Evolutionary conservation across 331 rosid species (phyloP), one percentile per base, ranked within the genome.

Genomic region (Pyrus hybrid): DNA sequence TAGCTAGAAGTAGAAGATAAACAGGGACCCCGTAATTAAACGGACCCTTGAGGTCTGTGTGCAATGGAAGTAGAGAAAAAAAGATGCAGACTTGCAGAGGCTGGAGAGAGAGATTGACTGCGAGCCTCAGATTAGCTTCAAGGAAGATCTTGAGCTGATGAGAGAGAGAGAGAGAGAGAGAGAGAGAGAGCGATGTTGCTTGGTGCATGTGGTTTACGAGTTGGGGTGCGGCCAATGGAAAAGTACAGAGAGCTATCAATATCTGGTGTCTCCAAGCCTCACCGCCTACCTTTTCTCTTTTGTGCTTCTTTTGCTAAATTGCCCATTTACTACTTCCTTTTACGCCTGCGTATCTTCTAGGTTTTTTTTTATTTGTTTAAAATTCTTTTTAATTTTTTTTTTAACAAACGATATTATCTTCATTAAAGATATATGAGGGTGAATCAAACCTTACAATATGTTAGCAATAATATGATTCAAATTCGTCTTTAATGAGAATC

Each of bases 81-180:
- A 43, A 79, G 41, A 47, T 23, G 54, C 49, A 51, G 69, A 65
- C 58, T 28, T 22, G 41, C 16, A 32, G 54, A 56, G 51, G 26
- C 53, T 63, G 57, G 4, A 76, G n/a, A 25, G 56, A 6, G 71
- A 63, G 74, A 73, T 67, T 60, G 76, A 23, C 43, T 10, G 71
- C 22, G 8, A 58, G 74, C 68, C 67, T 67, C 25, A 54, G 84
- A 74, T 74, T 86, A 70, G 85, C 76, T 82, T 82, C 81, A 81
- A 88, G 83, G 85, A 83, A 86, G 86, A 85, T 81, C 82, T 83
- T 79, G 56, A 32, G 86, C 71, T 65, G 72, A 71, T 61, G 79
- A 75, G 76, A 56, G 45, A 77, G 53, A 65, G 56, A 43, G 63
- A 70, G 60, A 64, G 22, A 58, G 37, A 41, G 73, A 18, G 9